These are phyloP conservation scores for Cyberlindnera xylosilytica DNA, from an alignment of 805 yeast species.

Conservation along the genomic window DNA sequence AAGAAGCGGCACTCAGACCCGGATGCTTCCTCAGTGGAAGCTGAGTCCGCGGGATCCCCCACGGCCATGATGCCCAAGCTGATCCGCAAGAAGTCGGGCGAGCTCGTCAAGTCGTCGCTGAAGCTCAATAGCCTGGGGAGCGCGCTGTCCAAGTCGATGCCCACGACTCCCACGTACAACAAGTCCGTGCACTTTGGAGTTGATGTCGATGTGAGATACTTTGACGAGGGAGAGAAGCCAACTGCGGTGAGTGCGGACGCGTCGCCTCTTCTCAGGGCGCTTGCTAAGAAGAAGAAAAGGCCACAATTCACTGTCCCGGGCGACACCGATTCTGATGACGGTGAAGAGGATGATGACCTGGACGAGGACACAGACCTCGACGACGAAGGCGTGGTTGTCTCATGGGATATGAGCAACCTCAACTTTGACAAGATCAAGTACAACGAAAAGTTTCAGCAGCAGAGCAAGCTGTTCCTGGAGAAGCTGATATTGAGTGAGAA, in stretches of 20 bases:
- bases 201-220: slow-evolving; percentile 66
- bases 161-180: slow-evolving; percentile 51
- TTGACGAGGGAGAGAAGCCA: slow-evolving; percentile 72
- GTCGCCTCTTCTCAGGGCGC: slow-evolving; percentile 46
- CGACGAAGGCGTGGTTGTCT: slow-evolving; percentile 12
- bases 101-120: slow-evolving; percentile 71
- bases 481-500: slow-evolving; percentile 57
- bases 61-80: slow-evolving; percentile 32
- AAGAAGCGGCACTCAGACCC: slow-evolving; percentile 21
- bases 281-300: slow-evolving; percentile 25
- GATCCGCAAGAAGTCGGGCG: slow-evolving; percentile 86
- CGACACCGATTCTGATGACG: slow-evolving; percentile 21
- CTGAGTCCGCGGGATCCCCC: slow-evolving; percentile 4
- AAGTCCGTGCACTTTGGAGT: slow-evolving; percentile 82
- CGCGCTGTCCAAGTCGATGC: slow-evolving; percentile 40
- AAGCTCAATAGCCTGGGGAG: slow-evolving; percentile 41
- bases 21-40: slow-evolving; percentile 1
- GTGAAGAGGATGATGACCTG: slow-evolving; percentile 26
- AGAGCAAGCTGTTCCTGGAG: slow-evolving; percentile 55
- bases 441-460: slow-evolving; percentile 40
- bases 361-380: slow-evolving; percentile 12
- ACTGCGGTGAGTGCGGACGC: slow-evolving; percentile 66
- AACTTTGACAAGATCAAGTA: slow-evolving; percentile 46
- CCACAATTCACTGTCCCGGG: slow-evolving; percentile 18
- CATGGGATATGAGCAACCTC: slow-evolving; percentile 43